Evolutionary conservation across 805 yeast species (phyloP).

Genomic region (Myxozyma neglecta): DNA sequence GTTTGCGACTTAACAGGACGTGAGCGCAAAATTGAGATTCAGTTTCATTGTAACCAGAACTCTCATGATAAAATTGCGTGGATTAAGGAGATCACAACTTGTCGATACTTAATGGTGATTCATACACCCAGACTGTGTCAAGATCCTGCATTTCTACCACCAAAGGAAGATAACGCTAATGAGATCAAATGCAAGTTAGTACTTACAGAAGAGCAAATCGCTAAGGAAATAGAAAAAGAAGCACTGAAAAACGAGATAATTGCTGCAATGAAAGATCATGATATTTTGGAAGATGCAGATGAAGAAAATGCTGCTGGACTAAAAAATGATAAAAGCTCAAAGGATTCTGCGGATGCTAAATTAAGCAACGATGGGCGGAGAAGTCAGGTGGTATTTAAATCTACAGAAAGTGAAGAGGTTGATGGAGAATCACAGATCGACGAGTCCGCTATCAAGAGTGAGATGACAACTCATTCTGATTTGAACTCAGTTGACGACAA

Average conservation of each 20-base stretch:
- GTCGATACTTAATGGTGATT: slow-evolving; percentile 56
- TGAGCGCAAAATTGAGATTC: slow-evolving; percentile 56
- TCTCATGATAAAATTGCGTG: slow-evolving; percentile 40
- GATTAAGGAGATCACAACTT: slow-evolving; percentile 55
- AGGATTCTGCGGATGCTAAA: too few species aligned
- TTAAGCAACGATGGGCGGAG: too few species aligned
- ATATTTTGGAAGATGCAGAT: slow-evolving; percentile 2
- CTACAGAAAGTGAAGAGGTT: not conserved
- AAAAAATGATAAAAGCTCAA: not conserved
- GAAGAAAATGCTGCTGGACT: not conserved
- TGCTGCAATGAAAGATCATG: slow-evolving; percentile 21
- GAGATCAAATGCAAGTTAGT: slow-evolving; percentile 35
- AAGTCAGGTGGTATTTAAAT: too few species aligned
- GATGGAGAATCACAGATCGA: not conserved
- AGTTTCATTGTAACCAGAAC: slow-evolving; percentile 54
- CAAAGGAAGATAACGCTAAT: slow-evolving; percentile 37
- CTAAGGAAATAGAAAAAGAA: slow-evolving; percentile 1
- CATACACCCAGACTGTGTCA: slow-evolving; percentile 54
- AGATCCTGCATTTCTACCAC: slow-evolving; percentile 41
- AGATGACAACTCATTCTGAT: not conserved
- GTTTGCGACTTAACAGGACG: slow-evolving; percentile 58
- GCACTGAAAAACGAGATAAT: slow-evolving; percentile 5
- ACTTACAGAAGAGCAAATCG: slow-evolving; percentile 16
- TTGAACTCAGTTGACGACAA: not conserved
- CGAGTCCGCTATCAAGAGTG: not conserved